Conservation (phyloP, 495 filamentous ascomycete genomes). For the Penicillium fimorum region DNA sequence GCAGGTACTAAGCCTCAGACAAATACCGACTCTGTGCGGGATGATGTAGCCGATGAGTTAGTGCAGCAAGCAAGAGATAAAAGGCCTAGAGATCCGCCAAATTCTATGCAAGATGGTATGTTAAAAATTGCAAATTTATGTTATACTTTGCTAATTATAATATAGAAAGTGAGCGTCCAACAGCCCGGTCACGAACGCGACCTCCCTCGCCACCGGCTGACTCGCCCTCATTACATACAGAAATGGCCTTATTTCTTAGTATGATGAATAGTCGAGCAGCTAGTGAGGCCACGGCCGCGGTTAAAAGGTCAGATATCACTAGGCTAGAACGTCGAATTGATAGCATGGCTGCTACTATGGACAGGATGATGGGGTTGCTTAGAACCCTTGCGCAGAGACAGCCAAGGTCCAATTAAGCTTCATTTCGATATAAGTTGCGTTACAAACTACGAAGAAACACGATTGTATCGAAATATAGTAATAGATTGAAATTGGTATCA, state of each 20-base stretch:
- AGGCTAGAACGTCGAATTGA: background rate
- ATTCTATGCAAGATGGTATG: background rate
- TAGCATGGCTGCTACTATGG: background rate
- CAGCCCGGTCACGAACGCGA: background rate
- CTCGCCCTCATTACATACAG: background rate
- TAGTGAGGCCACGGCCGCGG: background rate
- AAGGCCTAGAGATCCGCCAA: background rate
- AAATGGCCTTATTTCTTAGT: background rate
- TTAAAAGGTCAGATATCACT: background rate
- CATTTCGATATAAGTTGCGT: background rate
- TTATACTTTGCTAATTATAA: background rate
- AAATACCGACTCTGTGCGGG: background rate
- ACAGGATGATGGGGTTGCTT: background rate
- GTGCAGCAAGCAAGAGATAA: background rate
- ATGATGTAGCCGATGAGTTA: background rate
- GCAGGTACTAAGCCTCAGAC: background rate
- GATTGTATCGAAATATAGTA: background rate
- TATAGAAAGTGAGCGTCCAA: background rate
- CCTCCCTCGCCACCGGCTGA: background rate
- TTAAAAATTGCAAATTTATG: background rate
- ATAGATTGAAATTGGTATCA: background rate
- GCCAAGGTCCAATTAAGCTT: background rate
- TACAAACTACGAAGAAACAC: background rate
- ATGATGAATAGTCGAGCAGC: background rate
- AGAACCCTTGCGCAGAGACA: background rate